A percentile compares a stretch with the other conserved stretches of the same genome.
These are phyloP conservation scores for Aspergillus candidus DNA, from an alignment of 2,329 filamentous ascomycete species.

Conservation along the genomic window DNA sequence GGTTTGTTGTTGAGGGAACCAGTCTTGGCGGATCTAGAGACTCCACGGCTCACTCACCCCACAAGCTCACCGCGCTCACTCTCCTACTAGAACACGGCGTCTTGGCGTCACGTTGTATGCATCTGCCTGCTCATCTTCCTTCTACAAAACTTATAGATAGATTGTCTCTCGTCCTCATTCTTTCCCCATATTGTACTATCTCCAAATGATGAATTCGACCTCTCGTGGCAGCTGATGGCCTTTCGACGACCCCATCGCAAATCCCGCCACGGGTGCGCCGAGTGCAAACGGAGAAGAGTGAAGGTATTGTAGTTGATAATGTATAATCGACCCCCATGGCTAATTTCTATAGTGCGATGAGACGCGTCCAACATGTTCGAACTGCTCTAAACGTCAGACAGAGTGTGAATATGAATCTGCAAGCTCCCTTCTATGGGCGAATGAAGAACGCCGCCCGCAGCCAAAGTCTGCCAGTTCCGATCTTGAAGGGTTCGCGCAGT, in stretches of 20 bases:
- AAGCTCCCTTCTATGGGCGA: conserved; percentile 27
- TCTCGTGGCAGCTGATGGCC: conserved; percentile 17
- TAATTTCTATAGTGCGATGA: conserved; percentile 26
- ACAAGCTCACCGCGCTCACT: too few relatives aligned
- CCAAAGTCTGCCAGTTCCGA: conserved; percentile 14
- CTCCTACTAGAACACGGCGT: too few relatives aligned
- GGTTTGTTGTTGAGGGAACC: too few relatives aligned
- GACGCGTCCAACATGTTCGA: conserved; percentile 25
- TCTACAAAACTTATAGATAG: too few relatives aligned
- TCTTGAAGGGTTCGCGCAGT: conserved; percentile 14
- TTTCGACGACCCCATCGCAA: conserved; percentile 32
- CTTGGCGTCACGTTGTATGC: too few relatives aligned
- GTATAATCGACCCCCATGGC: not conserved
- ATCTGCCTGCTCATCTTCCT: too few relatives aligned
- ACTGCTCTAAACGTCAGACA: conserved; percentile 27
- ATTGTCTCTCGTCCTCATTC: too few relatives aligned
- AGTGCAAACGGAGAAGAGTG: conserved; percentile 31
- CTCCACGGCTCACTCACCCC: too few relatives aligned
- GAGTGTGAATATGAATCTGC: conserved; percentile 30
- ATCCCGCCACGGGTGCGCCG: conserved; percentile 30
- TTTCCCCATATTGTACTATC: too few relatives aligned
- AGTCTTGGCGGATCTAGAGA: too few relatives aligned
- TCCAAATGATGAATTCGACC: too few relatives aligned
- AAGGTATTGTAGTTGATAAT: conserved; percentile 25
- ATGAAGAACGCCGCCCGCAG: conserved; percentile 18